Conservation (phyloP, 768 basidiomycete species). For the Lyophyllum decastes region DNA sequence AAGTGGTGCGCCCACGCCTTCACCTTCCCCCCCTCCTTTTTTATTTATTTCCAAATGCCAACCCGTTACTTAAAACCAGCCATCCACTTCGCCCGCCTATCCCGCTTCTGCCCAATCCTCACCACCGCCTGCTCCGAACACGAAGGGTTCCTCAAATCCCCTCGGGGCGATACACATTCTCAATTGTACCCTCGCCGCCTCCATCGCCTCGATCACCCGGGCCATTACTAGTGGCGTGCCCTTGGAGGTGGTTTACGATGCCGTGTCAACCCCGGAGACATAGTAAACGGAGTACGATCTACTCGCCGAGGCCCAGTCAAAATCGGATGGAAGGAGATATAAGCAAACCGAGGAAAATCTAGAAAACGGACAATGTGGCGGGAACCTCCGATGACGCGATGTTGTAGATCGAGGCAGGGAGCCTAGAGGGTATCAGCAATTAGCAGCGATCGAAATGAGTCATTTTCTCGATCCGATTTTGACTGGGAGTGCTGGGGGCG, state of each 20-base stretch:
- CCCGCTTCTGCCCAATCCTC: conserved; percentile 42
- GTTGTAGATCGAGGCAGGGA: too few species aligned
- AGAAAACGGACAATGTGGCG: too few species aligned
- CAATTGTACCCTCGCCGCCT: conserved; percentile 16
- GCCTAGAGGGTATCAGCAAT: too few species aligned
- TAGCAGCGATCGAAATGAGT: too few species aligned
- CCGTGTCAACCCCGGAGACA: conserved; percentile 36
- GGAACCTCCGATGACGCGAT: too few species aligned
- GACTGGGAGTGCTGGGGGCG: too few species aligned
- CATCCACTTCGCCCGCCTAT: conserved; percentile 35
- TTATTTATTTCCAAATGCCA: too few species aligned
- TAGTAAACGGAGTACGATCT: conserved; percentile 38
- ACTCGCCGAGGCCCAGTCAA: conserved; percentile 35
- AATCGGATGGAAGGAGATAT: conserved; percentile 6
- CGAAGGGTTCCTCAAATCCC: background rate
- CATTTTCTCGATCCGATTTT: too few species aligned
- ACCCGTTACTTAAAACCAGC: too few species aligned
- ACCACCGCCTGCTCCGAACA: background rate
- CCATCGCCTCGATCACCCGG: conserved; percentile 22
- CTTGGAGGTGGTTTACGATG: conserved; percentile 27
- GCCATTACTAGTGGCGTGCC: background rate
- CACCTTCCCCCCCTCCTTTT: background rate
- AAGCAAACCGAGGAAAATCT: too few species aligned
- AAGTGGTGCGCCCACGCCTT: conserved; percentile 24
- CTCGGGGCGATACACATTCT: conserved; percentile 26